phyloP scores from a whole-genome alignment of 1,284 basidiomycete genomes.

The Pseudozyma flocculosa region DNA sequence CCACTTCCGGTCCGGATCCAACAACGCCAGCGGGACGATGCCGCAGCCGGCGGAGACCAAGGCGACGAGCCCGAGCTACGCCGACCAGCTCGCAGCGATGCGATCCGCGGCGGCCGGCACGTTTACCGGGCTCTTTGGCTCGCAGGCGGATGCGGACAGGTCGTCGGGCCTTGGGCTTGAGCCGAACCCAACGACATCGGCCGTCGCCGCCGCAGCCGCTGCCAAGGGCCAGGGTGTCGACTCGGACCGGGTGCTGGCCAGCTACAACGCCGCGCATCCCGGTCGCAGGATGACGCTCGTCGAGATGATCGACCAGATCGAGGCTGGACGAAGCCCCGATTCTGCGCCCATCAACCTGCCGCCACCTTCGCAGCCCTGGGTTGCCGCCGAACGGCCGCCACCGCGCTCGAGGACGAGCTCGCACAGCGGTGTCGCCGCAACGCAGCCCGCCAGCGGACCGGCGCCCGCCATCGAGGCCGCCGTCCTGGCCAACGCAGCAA shows the following conservation, averaged over 20 bases:
- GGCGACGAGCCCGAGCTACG: slow-evolving; percentile 10
- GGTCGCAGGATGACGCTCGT: slow-evolving; percentile 21
- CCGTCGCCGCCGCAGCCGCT: too few relatives aligned
- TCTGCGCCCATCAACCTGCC: not conserved
- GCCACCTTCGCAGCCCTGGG: not conserved
- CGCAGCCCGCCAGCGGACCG: not conserved
- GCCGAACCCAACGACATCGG: not conserved
- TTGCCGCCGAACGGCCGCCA: not conserved
- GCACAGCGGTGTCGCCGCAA: not conserved
- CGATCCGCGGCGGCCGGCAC: slow-evolving; percentile 27
- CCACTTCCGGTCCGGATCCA: not conserved
- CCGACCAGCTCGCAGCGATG: slow-evolving; percentile 27
- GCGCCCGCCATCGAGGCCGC: too few relatives aligned
- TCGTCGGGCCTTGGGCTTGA: not conserved
- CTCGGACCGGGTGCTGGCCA: slow-evolving; percentile 23
- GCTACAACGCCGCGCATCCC: slow-evolving; percentile 2
- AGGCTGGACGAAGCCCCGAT: slow-evolving; percentile 2
- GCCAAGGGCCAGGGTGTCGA: slow-evolving; percentile 24
- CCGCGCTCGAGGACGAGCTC: not conserved
- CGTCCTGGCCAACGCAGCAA: too few relatives aligned
- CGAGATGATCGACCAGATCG: slow-evolving; percentile 31
- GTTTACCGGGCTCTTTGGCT: slow-evolving; percentile 18
- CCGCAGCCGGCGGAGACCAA: not conserved
- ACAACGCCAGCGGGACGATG: not conserved
- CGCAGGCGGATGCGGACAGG: not conserved